phyloP scores from a whole-genome alignment of 2,329 filamentous ascomycete species.

The Monosporascus sp. region DNA sequence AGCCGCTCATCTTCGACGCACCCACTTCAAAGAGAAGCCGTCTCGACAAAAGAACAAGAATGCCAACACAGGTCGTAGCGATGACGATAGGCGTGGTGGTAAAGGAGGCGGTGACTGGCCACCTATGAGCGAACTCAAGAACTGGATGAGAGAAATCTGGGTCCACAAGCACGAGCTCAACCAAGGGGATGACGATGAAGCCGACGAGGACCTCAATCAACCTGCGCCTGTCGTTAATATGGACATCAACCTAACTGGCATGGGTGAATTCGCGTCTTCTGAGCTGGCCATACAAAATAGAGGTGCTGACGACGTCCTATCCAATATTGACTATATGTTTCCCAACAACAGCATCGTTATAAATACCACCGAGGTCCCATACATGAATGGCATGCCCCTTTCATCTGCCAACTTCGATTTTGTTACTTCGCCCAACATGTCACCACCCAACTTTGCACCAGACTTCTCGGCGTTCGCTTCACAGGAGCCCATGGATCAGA shows the following conservation, averaged over 20 bases:
- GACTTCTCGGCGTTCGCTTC: conserved; percentile 13
- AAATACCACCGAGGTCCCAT: conserved; percentile 13
- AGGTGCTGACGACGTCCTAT: conserved; percentile 6
- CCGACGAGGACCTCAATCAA: conserved; percentile 33
- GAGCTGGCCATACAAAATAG: not conserved
- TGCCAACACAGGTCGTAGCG: conserved; percentile 23
- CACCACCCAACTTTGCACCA: conserved; percentile 12
- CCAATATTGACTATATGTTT: conserved; percentile 17
- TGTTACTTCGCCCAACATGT: conserved; percentile 14
- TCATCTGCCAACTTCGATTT: conserved; percentile 28
- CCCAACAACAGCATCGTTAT: conserved; percentile 12
- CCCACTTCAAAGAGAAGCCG: conserved; percentile 72
- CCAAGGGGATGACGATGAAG: conserved; percentile 30
- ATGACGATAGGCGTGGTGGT: conserved; percentile 49
- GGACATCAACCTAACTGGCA: conserved; percentile 15
- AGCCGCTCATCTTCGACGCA: conserved; percentile 80
- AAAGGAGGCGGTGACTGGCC: conserved; percentile 52
- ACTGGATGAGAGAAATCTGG: conserved; percentile 53
- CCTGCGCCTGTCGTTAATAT: conserved; percentile 19
- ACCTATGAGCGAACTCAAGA: conserved; percentile 51
- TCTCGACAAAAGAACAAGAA: conserved; percentile 40
- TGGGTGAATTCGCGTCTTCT: conserved; percentile 14
- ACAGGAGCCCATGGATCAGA: conserved; percentile 18
- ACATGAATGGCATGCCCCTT: conserved; percentile 18
- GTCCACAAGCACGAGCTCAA: conserved; percentile 31